Percentiles rank a stretch among this genome's conserved stretches.
Evolutionary conservation across 345 rosid species (phyloP).

Genomic region (Lepidium aucheri): DNA sequence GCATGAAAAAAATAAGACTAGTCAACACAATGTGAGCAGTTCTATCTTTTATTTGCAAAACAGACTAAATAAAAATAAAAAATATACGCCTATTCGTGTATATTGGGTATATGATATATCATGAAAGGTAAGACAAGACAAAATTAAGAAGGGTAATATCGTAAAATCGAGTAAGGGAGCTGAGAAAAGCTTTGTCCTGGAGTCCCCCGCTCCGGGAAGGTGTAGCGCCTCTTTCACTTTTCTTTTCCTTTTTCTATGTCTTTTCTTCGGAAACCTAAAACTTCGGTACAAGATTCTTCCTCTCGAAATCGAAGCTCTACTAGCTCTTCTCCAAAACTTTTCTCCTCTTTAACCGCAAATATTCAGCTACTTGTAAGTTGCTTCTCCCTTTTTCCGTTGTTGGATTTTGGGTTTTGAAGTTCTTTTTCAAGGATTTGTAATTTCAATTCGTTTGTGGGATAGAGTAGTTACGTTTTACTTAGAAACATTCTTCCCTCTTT

Average conservation of each 20-base stretch:
- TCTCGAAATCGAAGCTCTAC: neutral
- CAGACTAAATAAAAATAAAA: too few relatives aligned
- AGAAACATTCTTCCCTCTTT: neutral
- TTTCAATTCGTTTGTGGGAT: neutral
- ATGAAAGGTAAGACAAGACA: conserved; percentile 3
- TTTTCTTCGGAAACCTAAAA: conserved; percentile 19
- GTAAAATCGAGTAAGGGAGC: neutral
- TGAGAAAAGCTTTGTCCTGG: conserved; percentile 8
- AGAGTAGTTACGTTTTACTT: neutral
- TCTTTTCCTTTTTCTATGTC: neutral
- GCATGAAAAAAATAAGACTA: too few relatives aligned
- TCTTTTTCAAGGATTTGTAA: neutral
- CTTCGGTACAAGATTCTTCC: neutral
- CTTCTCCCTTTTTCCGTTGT: neutral
- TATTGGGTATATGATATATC: neutral
- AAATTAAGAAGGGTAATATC: neutral
- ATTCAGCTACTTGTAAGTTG: conserved; percentile 1
- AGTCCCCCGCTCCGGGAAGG: conserved; percentile 24
- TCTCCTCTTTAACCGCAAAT: neutral
- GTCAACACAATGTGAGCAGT: too few relatives aligned
- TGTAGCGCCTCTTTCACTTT: neutral
- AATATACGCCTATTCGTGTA: too few relatives aligned
- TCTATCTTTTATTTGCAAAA: too few relatives aligned
- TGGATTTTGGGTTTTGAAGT: neutral
- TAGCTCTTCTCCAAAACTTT: neutral